A percentile compares a stretch with the other conserved stretches of the same genome.
Conservation (phyloP, 2,329 filamentous ascomycete species). For the Talaromyces rugulosus region DNA sequence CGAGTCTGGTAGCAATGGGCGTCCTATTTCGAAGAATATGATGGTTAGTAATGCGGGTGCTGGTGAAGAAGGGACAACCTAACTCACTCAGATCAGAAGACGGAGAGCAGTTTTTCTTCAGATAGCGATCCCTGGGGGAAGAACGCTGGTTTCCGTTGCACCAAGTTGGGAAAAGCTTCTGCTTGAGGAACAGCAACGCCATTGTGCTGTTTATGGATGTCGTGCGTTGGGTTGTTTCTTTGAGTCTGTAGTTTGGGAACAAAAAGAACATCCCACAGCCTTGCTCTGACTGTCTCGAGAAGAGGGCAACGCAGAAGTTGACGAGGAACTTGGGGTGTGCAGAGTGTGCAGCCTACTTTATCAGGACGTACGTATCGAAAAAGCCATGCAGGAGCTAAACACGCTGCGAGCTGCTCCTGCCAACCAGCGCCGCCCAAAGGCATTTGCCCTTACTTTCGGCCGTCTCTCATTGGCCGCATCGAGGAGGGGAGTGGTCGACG, state of each 20-base stretch:
- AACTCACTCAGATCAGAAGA: slow-evolving; percentile 14
- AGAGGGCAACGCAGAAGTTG: too few relatives aligned
- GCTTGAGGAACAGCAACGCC: slow-evolving; percentile 37
- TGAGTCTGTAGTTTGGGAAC: neutral
- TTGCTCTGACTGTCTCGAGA: too few relatives aligned
- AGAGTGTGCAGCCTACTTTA: too few relatives aligned
- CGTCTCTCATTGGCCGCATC: slow-evolving; percentile 1
- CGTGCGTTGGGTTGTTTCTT: neutral
- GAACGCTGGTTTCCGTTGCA: neutral
- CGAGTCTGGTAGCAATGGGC: slow-evolving; percentile 26
- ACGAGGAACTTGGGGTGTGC: too few relatives aligned
- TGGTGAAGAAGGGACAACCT: neutral
- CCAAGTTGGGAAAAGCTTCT: slow-evolving; percentile 29
- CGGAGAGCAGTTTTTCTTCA: slow-evolving; percentile 9
- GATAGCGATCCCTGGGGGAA: slow-evolving; percentile 14
- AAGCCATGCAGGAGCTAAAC: neutral
- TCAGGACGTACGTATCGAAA: neutral
- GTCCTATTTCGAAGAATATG: slow-evolving; percentile 18
- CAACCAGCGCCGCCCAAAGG: neutral
- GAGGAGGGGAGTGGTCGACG: neutral
- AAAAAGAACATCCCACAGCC: neutral
- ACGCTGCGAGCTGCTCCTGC: neutral
- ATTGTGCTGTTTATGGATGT: slow-evolving; percentile 16
- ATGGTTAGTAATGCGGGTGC: neutral
- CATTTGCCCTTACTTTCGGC: neutral